phyloP scores from a whole-genome alignment of 805 yeast species.

The Torulaspora delbrueckii region DNA sequence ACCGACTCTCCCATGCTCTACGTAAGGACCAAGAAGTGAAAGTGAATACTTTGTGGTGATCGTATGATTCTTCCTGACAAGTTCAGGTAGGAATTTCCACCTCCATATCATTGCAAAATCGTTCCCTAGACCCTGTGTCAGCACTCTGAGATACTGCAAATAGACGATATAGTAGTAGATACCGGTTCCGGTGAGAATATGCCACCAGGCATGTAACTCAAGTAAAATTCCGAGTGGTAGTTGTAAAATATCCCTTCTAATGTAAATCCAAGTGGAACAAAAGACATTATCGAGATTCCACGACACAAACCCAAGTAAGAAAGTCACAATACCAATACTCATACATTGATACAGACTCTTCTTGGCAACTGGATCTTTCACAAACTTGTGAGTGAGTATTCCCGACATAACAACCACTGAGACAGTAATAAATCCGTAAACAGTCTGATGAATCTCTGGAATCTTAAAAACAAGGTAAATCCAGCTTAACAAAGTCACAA shows the following conservation, averaged over 20 bases:
- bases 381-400: conserved; percentile 48
- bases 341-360: conserved; percentile 51
- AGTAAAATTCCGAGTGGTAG: conserved; percentile 74
- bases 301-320: conserved; percentile 67
- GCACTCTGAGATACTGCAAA: conserved; percentile 67
- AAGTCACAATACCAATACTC: conserved; percentile 54
- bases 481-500: conserved; percentile 23
- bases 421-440: conserved; percentile 73
- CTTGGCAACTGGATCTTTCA: conserved; percentile 48
- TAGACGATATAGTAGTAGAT: conserved; percentile 81
- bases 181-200: conserved; percentile 76
- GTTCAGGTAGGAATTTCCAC: conserved; percentile 55
- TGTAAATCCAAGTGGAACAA: conserved; percentile 53
- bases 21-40: conserved; percentile 11
- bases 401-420: conserved; percentile 60
- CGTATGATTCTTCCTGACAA: conserved; percentile 25
- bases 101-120: conserved; percentile 56
- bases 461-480: conserved; percentile 69
- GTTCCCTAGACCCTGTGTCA: conserved; percentile 53
- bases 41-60: conserved; percentile 27
- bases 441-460: conserved; percentile 85
- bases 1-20: not conserved
- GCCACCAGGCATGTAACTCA: conserved; percentile 99
- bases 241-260: conserved; percentile 65
- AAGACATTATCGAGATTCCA: conserved; percentile 90